Evolutionary conservation across 495 filamentous ascomycete species (phyloP).

Genomic region (Niebla homalea): DNA sequence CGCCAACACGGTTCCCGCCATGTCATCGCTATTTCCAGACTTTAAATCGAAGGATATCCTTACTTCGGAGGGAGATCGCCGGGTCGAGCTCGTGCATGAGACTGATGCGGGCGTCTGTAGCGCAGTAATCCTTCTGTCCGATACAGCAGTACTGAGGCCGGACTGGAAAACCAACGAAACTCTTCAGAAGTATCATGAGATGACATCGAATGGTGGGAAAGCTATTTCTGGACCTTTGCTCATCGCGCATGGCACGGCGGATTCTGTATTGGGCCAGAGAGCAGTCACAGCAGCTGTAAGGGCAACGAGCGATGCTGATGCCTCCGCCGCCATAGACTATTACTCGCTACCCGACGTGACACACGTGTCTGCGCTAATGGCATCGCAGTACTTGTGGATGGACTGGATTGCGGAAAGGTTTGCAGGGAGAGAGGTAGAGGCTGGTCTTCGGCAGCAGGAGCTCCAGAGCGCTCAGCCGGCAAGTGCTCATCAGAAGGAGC

Average conservation of each 20-base stretch:
- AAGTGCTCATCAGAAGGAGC: no score
- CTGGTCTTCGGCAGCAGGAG: not conserved
- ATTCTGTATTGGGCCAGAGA: constrained; percentile 17
- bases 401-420: constrained; percentile 29
- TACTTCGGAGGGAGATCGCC: constrained; percentile 19
- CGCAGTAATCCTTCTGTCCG: constrained; percentile 12
- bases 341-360: constrained; percentile 16
- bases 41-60: constrained; percentile 17
- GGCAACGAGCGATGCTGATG: constrained; percentile 16
- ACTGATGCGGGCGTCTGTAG: constrained; percentile 22
- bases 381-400: constrained; percentile 23
- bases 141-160: constrained; percentile 9
- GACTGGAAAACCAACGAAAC: constrained; percentile 12
- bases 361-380: constrained; percentile 22
- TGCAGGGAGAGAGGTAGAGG: constrained; percentile 12
- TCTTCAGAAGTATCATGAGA: constrained; percentile 10
- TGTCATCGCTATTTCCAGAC: constrained; percentile 2
- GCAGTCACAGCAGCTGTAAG: no score
- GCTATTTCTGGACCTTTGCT: constrained; percentile 29
- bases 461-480: no score
- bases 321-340: constrained; percentile 26
- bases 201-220: constrained; percentile 16
- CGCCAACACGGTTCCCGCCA: constrained; percentile 6
- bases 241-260: constrained; percentile 28
- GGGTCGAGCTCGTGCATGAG: constrained; percentile 16